Evolutionary conservation across 495 filamentous ascomycete genomes (phyloP).

Genomic region (Aspergillus indologenus): DNA sequence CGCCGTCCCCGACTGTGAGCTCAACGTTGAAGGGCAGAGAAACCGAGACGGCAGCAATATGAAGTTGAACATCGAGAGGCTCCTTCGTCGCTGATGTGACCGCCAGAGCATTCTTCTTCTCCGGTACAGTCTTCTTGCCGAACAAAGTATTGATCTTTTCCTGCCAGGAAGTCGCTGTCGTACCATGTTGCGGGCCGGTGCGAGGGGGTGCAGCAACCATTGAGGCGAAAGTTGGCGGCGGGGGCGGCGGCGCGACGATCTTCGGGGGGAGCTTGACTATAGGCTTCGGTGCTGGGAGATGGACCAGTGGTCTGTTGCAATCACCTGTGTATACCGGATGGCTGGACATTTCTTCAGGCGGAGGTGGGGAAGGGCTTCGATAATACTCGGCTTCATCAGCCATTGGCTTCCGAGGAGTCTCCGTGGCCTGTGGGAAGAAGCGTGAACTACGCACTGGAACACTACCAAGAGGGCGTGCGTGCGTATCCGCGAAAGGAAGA

Average conservation of each 20-base stretch:
- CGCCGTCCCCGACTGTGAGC: constrained; percentile 33
- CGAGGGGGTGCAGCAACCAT: constrained; percentile 48
- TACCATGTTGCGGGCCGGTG: constrained; percentile 15
- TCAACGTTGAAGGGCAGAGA: constrained; percentile 49
- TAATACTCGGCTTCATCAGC: constrained; percentile 29
- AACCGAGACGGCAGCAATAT: constrained; percentile 53
- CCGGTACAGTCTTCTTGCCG: constrained; percentile 52
- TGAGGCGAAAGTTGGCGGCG: constrained; percentile 53
- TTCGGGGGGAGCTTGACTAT: constrained; percentile 70
- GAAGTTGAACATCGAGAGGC: constrained; percentile 53
- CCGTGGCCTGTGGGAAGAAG: constrained; percentile 63
- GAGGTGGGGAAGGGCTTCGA: constrained; percentile 62
- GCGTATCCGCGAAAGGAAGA: constrained; percentile 37
- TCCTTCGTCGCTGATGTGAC: constrained; percentile 59
- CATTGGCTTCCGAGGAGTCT: constrained; percentile 37
- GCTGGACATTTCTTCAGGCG: constrained; percentile 60
- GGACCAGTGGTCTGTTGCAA: constrained; percentile 60
- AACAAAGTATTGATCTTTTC: constrained; percentile 71
- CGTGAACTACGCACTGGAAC: constrained; percentile 55
- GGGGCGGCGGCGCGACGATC: constrained; percentile 38
- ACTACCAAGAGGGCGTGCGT: constrained; percentile 35
- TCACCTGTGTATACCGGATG: constrained; percentile 73
- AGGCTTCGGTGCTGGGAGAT: constrained; percentile 63
- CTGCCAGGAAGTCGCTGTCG: constrained; percentile 59
- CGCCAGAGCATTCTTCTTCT: constrained; percentile 52